Conservation (phyloP, 768 basidiomycete species). For the Leccinum rimulosum region DNA sequence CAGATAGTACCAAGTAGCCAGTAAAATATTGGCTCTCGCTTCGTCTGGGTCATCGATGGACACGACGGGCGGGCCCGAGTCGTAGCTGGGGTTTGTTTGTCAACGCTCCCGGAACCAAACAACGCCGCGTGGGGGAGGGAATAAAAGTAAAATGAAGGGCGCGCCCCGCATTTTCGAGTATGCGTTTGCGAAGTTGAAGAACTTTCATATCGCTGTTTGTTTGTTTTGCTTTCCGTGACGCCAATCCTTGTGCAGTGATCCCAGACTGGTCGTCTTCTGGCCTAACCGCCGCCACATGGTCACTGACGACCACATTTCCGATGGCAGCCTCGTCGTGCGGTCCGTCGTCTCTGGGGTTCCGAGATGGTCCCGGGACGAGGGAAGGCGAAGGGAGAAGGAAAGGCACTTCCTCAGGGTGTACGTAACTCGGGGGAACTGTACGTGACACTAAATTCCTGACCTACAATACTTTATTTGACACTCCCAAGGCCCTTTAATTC, state of each 20-base stretch:
- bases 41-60: background rate
- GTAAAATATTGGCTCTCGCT: background rate
- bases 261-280: constrained; percentile 4
- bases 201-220: constrained; percentile 5
- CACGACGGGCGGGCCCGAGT: background rate
- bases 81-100: constrained; percentile 9
- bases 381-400: constrained; percentile 4
- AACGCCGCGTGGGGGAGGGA: constrained; percentile 9
- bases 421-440: constrained; percentile 13
- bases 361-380: background rate
- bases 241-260: constrained; percentile 15
- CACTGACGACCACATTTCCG: background rate
- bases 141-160: background rate
- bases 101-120: constrained; percentile 14
- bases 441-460: background rate
- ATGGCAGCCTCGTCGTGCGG: background rate
- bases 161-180: constrained; percentile 2
- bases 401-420: constrained; percentile 15
- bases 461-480: constrained; percentile 4
- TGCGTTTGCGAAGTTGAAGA: constrained; percentile 9
- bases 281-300: background rate
- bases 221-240: constrained; percentile 1
- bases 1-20: background rate
- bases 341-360: background rate
- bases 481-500: background rate